Evolutionary conservation across 2,329 filamentous ascomycete genomes (phyloP).

Genomic region (Phyllosticta ampelicida): DNA sequence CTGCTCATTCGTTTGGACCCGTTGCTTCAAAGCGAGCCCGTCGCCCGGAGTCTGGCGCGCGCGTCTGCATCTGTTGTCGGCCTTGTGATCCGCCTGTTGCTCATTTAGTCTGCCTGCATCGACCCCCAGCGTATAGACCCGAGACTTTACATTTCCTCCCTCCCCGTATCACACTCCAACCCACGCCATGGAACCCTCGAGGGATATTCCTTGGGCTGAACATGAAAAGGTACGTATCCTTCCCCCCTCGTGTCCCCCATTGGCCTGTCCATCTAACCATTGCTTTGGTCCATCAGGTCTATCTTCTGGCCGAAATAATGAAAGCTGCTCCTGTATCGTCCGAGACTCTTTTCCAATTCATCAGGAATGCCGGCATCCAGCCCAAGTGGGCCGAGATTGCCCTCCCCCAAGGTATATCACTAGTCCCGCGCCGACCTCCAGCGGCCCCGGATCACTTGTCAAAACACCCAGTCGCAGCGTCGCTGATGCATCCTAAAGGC

Average conservation of each 20-base stretch:
- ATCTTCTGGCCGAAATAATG: slow-evolving; percentile 42
- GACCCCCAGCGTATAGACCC: slow-evolving; percentile 10
- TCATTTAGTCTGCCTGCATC: slow-evolving; percentile 27
- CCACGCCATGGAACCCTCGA: slow-evolving; percentile 31
- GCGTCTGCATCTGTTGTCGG: slow-evolving; percentile 14
- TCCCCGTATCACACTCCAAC: slow-evolving; percentile 16
- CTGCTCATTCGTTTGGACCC: slow-evolving; percentile 20
- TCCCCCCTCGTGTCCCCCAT: slow-evolving; percentile 5
- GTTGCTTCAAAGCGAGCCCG: slow-evolving; percentile 14
- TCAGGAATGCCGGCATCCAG: slow-evolving; percentile 33
- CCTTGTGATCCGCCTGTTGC: slow-evolving; percentile 23
- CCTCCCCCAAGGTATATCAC: slow-evolving; percentile 37
- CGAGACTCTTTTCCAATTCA: slow-evolving; percentile 32
- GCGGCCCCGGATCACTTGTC: neutral
- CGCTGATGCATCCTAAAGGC: slow-evolving; percentile 15
- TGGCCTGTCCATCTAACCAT: neutral
- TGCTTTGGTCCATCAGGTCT: slow-evolving; percentile 16
- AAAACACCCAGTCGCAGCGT: slow-evolving; percentile 4
- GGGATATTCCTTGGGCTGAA: slow-evolving; percentile 35
- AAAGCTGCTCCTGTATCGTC: slow-evolving; percentile 36
- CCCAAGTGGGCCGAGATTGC: slow-evolving; percentile 40
- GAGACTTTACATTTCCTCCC: slow-evolving; percentile 19
- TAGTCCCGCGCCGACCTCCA: neutral
- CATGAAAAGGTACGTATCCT: slow-evolving; percentile 34
- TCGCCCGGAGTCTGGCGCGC: slow-evolving; percentile 8